A percentile compares a stretch with the other conserved stretches of the same genome.
Conservation (phyloP, 345 rosid genomes). For the Gossypium turneri region DNA sequence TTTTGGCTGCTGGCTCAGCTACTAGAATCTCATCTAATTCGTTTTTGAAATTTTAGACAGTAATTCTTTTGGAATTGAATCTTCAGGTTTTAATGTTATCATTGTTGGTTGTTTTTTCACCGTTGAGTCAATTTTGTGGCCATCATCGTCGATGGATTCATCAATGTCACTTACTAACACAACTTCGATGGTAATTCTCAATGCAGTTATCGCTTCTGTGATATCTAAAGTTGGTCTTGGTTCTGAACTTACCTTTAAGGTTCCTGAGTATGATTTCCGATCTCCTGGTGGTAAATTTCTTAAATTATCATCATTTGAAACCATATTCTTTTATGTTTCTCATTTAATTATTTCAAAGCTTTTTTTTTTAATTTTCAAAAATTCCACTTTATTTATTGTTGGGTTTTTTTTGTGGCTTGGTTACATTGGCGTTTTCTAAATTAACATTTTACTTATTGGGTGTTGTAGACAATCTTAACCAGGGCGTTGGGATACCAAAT, state of each 20-base stretch:
- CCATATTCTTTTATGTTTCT: background rate
- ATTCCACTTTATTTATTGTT: conserved; percentile 81
- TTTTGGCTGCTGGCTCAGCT: conserved; percentile 84
- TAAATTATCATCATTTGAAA: background rate
- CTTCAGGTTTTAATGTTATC: conserved; percentile 83
- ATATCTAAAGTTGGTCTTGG: conserved; percentile 84
- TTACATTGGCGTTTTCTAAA: conserved; percentile 64
- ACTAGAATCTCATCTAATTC: conserved; percentile 82
- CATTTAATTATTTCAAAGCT: conserved; percentile 7
- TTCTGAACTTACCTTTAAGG: conserved; percentile 79
- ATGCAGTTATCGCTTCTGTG: conserved; percentile 85
- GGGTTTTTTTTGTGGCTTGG: conserved; percentile 75
- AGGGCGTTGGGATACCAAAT: conserved; percentile 58
- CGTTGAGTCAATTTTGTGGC: conserved; percentile 89
- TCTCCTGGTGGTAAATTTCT: conserved; percentile 64
- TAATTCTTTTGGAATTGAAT: background rate
- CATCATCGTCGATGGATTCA: conserved; percentile 57
- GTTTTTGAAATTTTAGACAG: background rate
- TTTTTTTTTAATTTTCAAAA: conserved; percentile 42
- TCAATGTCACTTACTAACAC: conserved; percentile 63
- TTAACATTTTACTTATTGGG: conserved; percentile 67
- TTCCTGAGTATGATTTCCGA: conserved; percentile 85
- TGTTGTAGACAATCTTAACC: conserved; percentile 50
- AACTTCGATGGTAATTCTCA: conserved; percentile 84
- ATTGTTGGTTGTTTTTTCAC: conserved; percentile 94